A percentile compares a stretch with the other conserved stretches of the same genome.
phyloP scores from a whole-genome alignment of 306 rosid species.

The Arachis stenosperma region DNA sequence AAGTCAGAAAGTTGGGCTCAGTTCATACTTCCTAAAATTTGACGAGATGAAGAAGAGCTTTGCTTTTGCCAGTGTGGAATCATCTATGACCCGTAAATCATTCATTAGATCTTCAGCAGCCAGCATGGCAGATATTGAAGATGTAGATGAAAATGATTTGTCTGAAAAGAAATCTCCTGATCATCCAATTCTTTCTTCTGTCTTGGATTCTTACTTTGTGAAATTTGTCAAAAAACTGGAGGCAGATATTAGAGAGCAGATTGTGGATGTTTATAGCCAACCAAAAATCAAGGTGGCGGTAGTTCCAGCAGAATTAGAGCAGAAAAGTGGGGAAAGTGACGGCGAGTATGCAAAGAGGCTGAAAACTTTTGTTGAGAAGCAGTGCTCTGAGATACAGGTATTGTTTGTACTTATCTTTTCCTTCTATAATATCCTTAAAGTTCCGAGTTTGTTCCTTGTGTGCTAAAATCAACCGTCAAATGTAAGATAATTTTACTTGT shows the following conservation, averaged over 20 bases:
- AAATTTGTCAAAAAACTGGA: conserved; percentile 64
- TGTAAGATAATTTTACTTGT: conserved; percentile 9
- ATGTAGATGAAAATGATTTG: conserved; percentile 56
- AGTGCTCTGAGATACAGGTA: conserved; percentile 94
- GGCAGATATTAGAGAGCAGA: conserved; percentile 72
- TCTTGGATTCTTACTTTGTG: conserved; percentile 72
- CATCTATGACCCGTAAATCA: conserved; percentile 55
- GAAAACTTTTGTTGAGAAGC: conserved; percentile 84
- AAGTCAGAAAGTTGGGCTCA: conserved; percentile 90
- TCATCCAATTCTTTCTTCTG: conserved; percentile 75
- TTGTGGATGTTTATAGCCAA: conserved; percentile 78
- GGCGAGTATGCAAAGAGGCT: conserved; percentile 82
- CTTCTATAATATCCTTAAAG: conserved; percentile 25
- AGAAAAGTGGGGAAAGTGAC: conserved; percentile 76
- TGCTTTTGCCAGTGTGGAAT: conserved; percentile 57
- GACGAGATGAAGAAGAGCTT: conserved; percentile 83
- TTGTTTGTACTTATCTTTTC: conserved; percentile 30
- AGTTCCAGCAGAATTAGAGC: conserved; percentile 93
- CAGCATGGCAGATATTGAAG: conserved; percentile 82
- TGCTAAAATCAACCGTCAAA: conserved; percentile 11
- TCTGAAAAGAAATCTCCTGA: conserved; percentile 62
- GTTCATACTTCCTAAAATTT: conserved; percentile 76
- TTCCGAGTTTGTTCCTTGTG: conserved; percentile 29
- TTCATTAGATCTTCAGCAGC: conserved; percentile 85
- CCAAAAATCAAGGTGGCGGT: conserved; percentile 88